These are phyloP conservation scores for Termitomyces sp. DNA, from an alignment of 768 basidiomycete genomes.

Conservation along the genomic window DNA sequence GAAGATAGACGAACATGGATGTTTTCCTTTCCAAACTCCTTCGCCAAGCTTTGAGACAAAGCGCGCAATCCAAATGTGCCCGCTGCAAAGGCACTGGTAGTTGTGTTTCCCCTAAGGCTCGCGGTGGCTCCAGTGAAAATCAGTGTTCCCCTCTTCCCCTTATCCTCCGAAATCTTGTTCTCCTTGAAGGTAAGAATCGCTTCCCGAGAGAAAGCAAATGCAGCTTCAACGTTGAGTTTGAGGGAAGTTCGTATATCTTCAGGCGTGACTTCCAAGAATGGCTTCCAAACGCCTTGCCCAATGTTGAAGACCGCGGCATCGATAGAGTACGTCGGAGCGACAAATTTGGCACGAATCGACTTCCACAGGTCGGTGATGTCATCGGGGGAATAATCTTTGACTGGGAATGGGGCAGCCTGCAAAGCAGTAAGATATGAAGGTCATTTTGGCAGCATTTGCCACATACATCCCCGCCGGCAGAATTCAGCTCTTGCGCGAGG, in stretches of 20 bases:
- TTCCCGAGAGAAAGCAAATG: slow-evolving; percentile 60
- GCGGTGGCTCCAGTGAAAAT: slow-evolving; percentile 76
- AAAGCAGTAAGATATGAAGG: slow-evolving; percentile 5
- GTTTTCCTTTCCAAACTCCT: slow-evolving; percentile 70
- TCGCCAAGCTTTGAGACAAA: slow-evolving; percentile 64
- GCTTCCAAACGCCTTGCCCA: slow-evolving; percentile 53
- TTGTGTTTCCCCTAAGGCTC: slow-evolving; percentile 52
- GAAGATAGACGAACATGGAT: slow-evolving; percentile 46
- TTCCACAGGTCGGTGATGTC: slow-evolving; percentile 48
- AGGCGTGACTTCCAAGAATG: slow-evolving; percentile 59
- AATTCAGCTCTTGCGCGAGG: slow-evolving; percentile 50
- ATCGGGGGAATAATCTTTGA: slow-evolving; percentile 42
- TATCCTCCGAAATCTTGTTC: slow-evolving; percentile 41
- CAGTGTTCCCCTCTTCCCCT: slow-evolving; percentile 57
- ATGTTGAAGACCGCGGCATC: slow-evolving; percentile 64
- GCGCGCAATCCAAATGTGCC: slow-evolving; percentile 60
- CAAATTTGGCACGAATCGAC: slow-evolving; percentile 39
- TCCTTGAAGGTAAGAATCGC: slow-evolving; percentile 55
- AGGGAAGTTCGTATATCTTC: slow-evolving; percentile 48
- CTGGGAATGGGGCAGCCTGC: slow-evolving; percentile 53
- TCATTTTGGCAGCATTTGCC: neutral
- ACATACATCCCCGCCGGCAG: slow-evolving; percentile 52
- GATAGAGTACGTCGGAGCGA: slow-evolving; percentile 43
- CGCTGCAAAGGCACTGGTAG: slow-evolving; percentile 58
- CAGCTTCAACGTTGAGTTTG: slow-evolving; percentile 49